These are phyloP conservation scores for Magnusiomyces clavatus DNA, from an alignment of 1,139 yeast species.

Conservation along the genomic window DNA sequence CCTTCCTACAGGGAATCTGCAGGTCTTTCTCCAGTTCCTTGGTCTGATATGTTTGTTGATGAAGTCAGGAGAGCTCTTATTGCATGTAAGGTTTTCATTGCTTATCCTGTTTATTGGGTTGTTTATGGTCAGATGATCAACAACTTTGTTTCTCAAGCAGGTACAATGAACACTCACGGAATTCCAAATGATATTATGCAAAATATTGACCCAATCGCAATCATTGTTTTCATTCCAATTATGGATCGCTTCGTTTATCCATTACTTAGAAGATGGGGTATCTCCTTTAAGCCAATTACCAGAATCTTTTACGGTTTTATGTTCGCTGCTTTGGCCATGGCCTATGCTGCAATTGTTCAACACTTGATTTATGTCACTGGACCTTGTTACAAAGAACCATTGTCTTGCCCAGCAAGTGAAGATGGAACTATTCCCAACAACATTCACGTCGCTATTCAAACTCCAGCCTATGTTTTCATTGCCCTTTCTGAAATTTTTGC, in stretches of 20 bases:
- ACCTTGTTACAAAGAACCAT: slow-evolving; percentile 66
- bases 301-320: slow-evolving; percentile 71
- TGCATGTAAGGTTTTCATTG: slow-evolving; percentile 57
- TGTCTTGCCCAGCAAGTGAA: slow-evolving; percentile 31
- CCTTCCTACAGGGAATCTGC: slow-evolving; percentile 39
- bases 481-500: slow-evolving; percentile 60
- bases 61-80: slow-evolving; percentile 50
- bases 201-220: slow-evolving; percentile 53
- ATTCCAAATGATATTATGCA: slow-evolving; percentile 62
- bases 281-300: slow-evolving; percentile 46
- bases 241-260: slow-evolving; percentile 50
- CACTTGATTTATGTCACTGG: slow-evolving; percentile 62
- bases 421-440: slow-evolving; percentile 40
- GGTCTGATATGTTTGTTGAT: slow-evolving; percentile 57
- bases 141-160: slow-evolving; percentile 60
- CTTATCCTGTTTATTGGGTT: slow-evolving; percentile 60
- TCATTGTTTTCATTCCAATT: slow-evolving; percentile 56
- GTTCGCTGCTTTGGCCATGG: slow-evolving; percentile 62
- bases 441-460: slow-evolving; percentile 54
- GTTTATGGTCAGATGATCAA: slow-evolving; percentile 60
- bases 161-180: slow-evolving; percentile 53
- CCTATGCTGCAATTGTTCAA: slow-evolving; percentile 77
- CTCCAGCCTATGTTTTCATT: slow-evolving; percentile 56
- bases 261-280: slow-evolving; percentile 41
- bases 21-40: slow-evolving; percentile 41